phyloP scores from a whole-genome alignment of 495 filamentous ascomycete genomes.

The Neurospora terricola region DNA sequence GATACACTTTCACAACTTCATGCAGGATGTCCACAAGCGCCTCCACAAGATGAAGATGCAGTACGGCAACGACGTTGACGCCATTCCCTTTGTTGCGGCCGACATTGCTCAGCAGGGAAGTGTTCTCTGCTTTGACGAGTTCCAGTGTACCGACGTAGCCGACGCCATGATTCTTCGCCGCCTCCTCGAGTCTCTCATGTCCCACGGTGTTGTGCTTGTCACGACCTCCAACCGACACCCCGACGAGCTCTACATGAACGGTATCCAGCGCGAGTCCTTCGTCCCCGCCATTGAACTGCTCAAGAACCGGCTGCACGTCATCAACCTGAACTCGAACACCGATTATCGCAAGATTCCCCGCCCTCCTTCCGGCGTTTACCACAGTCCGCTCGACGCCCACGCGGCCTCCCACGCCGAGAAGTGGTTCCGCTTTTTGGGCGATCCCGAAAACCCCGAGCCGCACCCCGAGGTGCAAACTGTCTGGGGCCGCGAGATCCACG shows the following conservation, averaged over 20 bases:
- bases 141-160: conserved; percentile 96
- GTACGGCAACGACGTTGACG: conserved; percentile 85
- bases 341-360: conserved; percentile 96
- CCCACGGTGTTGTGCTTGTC: conserved; percentile 89
- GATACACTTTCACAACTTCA: conserved; percentile 99
- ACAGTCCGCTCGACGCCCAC: conserved; percentile 65
- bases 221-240: conserved; percentile 97
- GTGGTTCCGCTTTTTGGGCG: conserved; percentile 91
- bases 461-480: conserved; percentile 70
- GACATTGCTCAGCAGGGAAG: conserved; percentile 77
- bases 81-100: conserved; percentile 83
- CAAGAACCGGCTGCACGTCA: conserved; percentile 68
- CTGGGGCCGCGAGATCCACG: conserved; percentile 84
- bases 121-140: conserved; percentile 96
- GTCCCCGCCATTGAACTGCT: conserved; percentile 91
- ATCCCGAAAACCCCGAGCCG: conserved; percentile 67
- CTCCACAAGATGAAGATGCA: conserved; percentile 83
- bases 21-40: conserved; percentile 94
- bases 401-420: conserved; percentile 75
- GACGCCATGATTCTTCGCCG: conserved; percentile 97
- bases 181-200: conserved; percentile 82
- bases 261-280: conserved; percentile 90
- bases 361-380: conserved; percentile 87
- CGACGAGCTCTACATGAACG: conserved; percentile 93
- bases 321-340: conserved; percentile 89